A percentile compares a stretch with the other conserved stretches of the same genome.
Evolutionary conservation across 306 rosid genomes (phyloP).

Genomic region (Ziziphus jujuba): DNA sequence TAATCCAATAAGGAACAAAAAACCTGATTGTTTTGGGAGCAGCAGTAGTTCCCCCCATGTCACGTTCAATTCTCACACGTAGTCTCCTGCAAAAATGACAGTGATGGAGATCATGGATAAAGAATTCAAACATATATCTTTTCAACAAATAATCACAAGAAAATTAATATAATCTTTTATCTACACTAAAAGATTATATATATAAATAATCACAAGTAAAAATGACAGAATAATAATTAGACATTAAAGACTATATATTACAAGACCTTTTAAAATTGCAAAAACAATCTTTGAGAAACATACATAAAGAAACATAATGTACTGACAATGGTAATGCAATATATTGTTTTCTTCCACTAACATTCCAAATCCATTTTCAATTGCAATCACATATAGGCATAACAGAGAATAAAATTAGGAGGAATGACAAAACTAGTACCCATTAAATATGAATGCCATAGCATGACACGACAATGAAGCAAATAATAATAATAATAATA

Average conservation of each 20-base stretch:
- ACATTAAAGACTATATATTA: not conserved
- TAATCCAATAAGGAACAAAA: constrained; percentile 94
- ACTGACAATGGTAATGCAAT: not conserved
- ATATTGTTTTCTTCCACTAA: not conserved
- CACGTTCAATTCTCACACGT: constrained; percentile 90
- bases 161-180: not conserved
- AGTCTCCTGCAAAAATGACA: constrained; percentile 60
- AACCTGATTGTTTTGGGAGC: constrained; percentile 87
- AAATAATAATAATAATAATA: too few species aligned
- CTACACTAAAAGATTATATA: too few species aligned
- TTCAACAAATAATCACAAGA: not conserved
- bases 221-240: not conserved
- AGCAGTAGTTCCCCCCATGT: constrained; percentile 86
- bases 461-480: too few species aligned
- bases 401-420: not conserved
- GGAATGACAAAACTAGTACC: not conserved
- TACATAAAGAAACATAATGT: not conserved
- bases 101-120: constrained; percentile 17
- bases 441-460: not conserved
- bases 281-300: not conserved
- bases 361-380: not conserved
- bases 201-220: too few species aligned
- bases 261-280: not conserved
- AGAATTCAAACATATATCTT: constrained; percentile 10
- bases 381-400: not conserved